Base-by-base conservation (phyloP, 1,139 yeast species). In the Debaryomyces nepalensis region DNA sequence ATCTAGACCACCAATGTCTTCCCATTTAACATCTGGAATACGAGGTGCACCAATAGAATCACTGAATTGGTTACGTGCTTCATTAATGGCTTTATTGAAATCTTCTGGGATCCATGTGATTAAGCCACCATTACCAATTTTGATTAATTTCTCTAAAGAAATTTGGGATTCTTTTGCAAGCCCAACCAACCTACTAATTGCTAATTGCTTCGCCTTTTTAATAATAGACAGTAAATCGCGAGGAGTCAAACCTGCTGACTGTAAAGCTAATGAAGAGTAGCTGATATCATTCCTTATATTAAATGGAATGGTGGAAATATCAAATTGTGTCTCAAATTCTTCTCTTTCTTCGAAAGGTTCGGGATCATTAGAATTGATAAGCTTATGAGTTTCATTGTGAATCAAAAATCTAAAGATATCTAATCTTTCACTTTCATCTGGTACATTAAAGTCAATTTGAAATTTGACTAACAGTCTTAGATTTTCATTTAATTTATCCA, bases 1-100 rank as follows among this genome's bases (percentile, higher is more conserved):
- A 47, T 89, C 97, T 52, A 93, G 73, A 0, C 97, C 97, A 30
- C 97, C 97, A 45, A 89, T 91, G 61, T 89, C 97, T 53, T 85
- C 91, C 99, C 99, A 93, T 46, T 84, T 83, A 6, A 93, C 98
- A 54, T 87, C 83, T 1, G 99, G 99, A 50, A 93, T 93, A 51
- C 91, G 76, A 11, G 99, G 99, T 0, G 98, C 98, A 9, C 99
- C 99, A 47, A 93, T 91, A 0, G 97, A 86, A 52, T 89, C 97
- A 57, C 96, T 85, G 62, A 86, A 90, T 59, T 87, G 91, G 55
- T 82, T 83, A 55, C 98, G 75, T 0, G 97, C 97, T 44, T 80
- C 85, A 43, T 83, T 80, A 40, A 90, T 88, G 0, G 97, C 87
- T 15, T 64, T 66, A 40, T 78, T 85, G 56, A 91, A 80, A 58